phyloP scores from a whole-genome alignment of 1,284 basidiomycete species.

The Tranzscheliella williamsii region DNA sequence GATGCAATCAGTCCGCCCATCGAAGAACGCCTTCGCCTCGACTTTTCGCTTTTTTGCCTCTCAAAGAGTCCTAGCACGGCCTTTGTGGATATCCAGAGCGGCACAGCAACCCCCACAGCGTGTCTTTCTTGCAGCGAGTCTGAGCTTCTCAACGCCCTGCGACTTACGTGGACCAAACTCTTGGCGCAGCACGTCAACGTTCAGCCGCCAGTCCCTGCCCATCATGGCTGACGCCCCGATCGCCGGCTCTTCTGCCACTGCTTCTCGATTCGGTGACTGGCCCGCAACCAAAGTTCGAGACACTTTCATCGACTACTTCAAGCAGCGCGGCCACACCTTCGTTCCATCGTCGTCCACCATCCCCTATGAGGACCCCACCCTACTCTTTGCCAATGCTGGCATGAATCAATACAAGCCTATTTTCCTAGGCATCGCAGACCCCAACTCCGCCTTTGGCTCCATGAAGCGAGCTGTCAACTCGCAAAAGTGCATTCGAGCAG shows the following conservation, averaged over 20 bases:
- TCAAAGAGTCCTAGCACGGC: background rate
- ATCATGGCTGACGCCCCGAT: constrained; percentile 20
- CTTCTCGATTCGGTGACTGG: constrained; percentile 66
- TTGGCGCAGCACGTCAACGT: background rate
- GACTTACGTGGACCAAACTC: background rate
- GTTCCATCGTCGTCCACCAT: constrained; percentile 92
- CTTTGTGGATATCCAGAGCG: background rate
- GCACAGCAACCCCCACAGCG: background rate
- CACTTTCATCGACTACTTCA: constrained; percentile 80
- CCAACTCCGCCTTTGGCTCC: constrained; percentile 82
- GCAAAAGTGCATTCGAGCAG: constrained; percentile 96
- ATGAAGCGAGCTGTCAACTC: constrained; percentile 91
- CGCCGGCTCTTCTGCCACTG: constrained; percentile 30
- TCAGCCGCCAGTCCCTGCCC: constrained; percentile 1
- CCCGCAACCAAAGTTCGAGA: constrained; percentile 72
- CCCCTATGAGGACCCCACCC: constrained; percentile 85
- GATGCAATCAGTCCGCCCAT: background rate
- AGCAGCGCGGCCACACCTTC: constrained; percentile 77
- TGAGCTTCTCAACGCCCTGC: background rate
- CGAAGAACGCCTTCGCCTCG: background rate
- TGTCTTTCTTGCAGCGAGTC: background rate
- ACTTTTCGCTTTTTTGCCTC: background rate
- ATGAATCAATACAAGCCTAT: constrained; percentile 78
- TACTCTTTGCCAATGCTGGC: constrained; percentile 92
- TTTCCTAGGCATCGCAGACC: constrained; percentile 94